Evolutionary conservation across 768 basidiomycete species (phyloP), one percentile per base, ranked within the genome.

Genomic region (Trametes cubensis): DNA sequence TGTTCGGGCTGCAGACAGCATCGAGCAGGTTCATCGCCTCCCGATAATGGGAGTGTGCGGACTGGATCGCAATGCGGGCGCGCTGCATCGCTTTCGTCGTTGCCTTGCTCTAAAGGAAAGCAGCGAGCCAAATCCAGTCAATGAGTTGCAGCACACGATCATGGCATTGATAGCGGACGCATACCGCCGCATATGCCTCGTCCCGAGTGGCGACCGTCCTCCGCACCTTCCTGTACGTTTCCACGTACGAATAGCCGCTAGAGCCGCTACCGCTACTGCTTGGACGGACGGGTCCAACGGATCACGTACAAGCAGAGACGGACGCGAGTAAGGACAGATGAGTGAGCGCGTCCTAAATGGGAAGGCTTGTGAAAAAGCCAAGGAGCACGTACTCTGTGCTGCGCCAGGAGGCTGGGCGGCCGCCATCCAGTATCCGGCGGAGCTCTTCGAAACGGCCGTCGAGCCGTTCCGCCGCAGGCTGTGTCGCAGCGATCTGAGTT

Each of bases 11-110:
- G 55, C 67, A 68, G 30, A 68, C 63, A 23, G 53, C 58, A 51
- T 68, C 67, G 53, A 66, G 38, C n/a, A 66, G 60, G 30, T 68
- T 62, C 63, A 68, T 64, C 25, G 65, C 63, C 50, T 65, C 50
- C 30, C n/a, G 15, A 52, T 68, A 68, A 52, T 68, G 65, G 39
- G 62, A 63, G 56, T 68, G 67, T 34, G 67, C 63, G 6, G 67
- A 68, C 47, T 68, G 67, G 30, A 64, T 53, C 25, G 62, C 65
- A 3, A 44, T 26, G 18, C 65, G 59, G 20, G 67, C 67, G 11
- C 65, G 57, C 42, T 51, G 55, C 40, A 68, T 25, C 26, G 62
- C 63, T 41, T 57, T 55, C n/a, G 65, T 65, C 21, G 58, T 64
- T 0, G 46, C 53, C 50, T 53, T 55, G 53, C 65, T 62, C 67